Conservation (phyloP, 768 basidiomycete species). For the Suillus decipiens region DNA sequence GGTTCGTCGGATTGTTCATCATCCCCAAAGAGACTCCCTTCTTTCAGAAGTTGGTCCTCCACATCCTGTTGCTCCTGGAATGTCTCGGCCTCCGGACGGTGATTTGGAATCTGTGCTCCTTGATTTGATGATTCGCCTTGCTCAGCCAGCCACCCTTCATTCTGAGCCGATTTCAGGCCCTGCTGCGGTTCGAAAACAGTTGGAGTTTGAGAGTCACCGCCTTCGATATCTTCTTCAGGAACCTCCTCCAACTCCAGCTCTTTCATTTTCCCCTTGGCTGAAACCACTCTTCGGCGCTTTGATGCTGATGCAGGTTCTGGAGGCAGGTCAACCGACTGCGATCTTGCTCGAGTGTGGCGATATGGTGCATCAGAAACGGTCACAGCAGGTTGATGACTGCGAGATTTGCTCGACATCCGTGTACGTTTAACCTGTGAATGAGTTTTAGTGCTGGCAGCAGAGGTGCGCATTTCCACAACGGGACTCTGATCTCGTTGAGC, state of each 20-base stretch:
- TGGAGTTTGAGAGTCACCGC: background rate
- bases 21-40: background rate
- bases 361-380: conserved; percentile 12
- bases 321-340: conserved; percentile 21
- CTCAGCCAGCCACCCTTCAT: background rate
- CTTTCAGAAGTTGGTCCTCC: conserved; percentile 24
- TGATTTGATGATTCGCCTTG: background rate
- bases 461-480: background rate
- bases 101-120: background rate
- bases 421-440: background rate
- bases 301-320: conserved; percentile 8
- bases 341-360: conserved; percentile 25
- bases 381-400: background rate
- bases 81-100: conserved; percentile 13
- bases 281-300: background rate
- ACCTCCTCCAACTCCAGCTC: conserved; percentile 8
- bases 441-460: background rate
- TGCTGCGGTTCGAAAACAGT: background rate
- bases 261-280: conserved; percentile 13
- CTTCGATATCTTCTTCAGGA: conserved; percentile 13
- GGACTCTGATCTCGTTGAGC: background rate
- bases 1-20: background rate
- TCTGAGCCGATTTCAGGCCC: background rate
- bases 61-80: conserved; percentile 25
- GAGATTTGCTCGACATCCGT: background rate